These are phyloP conservation scores for Sugiyamaella paludigena DNA, from an alignment of 1,139 yeast species.

Conservation along the genomic window DNA sequence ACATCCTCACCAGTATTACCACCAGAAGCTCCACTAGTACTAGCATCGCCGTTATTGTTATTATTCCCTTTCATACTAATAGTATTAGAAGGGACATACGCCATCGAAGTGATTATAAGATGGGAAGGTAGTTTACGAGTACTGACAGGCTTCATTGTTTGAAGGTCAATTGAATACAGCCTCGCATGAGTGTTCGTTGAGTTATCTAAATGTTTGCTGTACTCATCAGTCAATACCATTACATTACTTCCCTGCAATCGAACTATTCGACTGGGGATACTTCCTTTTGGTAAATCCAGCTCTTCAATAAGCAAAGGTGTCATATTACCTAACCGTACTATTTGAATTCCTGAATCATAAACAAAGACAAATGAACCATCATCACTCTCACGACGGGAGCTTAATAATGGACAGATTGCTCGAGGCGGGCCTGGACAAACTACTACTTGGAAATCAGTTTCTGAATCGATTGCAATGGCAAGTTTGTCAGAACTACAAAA, in stretches of 20 bases:
- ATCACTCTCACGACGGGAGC: background rate
- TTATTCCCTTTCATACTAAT: too few species aligned
- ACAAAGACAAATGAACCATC: conserved; percentile 4
- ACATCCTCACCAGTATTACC: too few species aligned
- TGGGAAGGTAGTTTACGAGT: background rate
- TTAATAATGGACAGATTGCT: background rate
- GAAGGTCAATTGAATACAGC: background rate
- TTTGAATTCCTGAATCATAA: conserved; percentile 2
- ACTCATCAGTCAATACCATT: background rate
- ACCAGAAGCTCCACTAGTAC: too few species aligned
- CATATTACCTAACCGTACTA: conserved; percentile 3
- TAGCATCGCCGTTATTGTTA: too few species aligned
- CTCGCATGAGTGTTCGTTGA: background rate
- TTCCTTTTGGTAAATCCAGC: background rate
- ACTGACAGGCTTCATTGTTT: background rate
- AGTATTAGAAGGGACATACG: too few species aligned
- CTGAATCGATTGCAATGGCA: conserved; percentile 6
- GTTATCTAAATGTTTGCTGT: too few species aligned
- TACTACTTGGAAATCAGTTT: conserved; percentile 6
- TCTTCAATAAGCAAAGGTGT: conserved; percentile 7
- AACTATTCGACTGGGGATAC: conserved; percentile 1
- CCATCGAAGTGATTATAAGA: background rate
- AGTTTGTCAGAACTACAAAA: conserved; percentile 10
- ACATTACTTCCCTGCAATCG: background rate
- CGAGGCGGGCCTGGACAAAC: background rate